Conservation (phyloP, 768 basidiomycete genomes). For the Agaricus bisporus region DNA sequence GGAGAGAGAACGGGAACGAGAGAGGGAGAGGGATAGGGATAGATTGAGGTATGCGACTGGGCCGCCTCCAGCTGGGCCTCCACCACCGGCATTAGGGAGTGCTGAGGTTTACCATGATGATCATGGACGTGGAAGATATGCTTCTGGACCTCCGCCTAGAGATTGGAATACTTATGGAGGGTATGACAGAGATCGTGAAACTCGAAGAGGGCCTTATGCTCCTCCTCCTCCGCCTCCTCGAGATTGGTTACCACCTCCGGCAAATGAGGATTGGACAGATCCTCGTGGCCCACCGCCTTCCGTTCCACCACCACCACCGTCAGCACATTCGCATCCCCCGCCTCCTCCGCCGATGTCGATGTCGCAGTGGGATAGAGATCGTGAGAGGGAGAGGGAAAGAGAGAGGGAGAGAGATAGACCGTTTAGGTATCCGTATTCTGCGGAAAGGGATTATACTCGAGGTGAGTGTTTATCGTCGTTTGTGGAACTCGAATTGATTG, state of each 20-base stretch:
- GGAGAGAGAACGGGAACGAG: not conserved
- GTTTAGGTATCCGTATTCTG: constrained; percentile 6
- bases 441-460: constrained; percentile 12
- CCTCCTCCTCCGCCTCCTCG: constrained; percentile 19
- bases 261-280: not conserved
- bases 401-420: constrained; percentile 5
- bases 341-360: constrained; percentile 4
- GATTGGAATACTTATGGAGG: constrained; percentile 19
- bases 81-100: not conserved
- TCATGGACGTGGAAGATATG: constrained; percentile 3
- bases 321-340: constrained; percentile 3
- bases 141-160: constrained; percentile 16
- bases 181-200: constrained; percentile 13
- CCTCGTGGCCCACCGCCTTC: not conserved
- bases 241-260: constrained; percentile 25
- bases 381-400: not conserved
- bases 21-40: not conserved
- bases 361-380: constrained; percentile 4
- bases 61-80: constrained; percentile 16
- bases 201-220: constrained; percentile 28
- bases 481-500: too few species aligned
- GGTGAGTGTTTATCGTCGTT: not conserved
- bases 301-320: not conserved
- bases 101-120: constrained; percentile 7
- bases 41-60: constrained; percentile 21